These are phyloP conservation scores for Sphagnum tenellum DNA, from an alignment of 225 moss, liverwort and hornwort genomes.

Conservation along the genomic window DNA sequence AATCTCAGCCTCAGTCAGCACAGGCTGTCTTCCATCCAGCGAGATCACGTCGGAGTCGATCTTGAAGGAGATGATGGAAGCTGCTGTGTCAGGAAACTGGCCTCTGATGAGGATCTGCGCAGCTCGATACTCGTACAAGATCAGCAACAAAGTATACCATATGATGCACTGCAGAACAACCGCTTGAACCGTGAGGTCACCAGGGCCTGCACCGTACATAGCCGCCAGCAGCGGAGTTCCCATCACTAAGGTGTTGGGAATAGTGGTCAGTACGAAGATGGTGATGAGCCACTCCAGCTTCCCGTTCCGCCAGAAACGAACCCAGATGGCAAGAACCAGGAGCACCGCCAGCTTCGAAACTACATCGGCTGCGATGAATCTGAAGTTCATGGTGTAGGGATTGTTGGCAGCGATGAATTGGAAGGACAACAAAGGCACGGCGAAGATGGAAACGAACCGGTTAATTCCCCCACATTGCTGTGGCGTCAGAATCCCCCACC, in stretches of 20 bases:
- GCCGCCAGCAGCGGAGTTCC: conserved; percentile 83
- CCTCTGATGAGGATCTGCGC: conserved; percentile 79
- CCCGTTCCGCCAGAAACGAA: conserved; percentile 59
- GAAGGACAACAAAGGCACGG: conserved; percentile 89
- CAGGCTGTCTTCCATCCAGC: conserved; percentile 77
- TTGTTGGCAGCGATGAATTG: conserved; percentile 90
- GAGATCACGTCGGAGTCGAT: conserved; percentile 94
- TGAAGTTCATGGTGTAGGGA: conserved; percentile 81
- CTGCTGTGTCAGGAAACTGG: conserved; percentile 86
- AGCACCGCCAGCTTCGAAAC: conserved; percentile 66
- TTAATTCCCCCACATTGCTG: conserved; percentile 96
- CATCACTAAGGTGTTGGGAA: conserved; percentile 96
- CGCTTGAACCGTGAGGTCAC: conserved; percentile 64
- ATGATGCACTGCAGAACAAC: conserved; percentile 88
- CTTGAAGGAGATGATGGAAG: conserved; percentile 83
- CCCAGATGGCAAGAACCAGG: conserved; percentile 55
- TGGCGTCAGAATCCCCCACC: conserved; percentile 91
- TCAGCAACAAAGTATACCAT: conserved; percentile 84
- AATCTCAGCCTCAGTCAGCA: conserved; percentile 78
- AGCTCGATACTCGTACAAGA: conserved; percentile 88
- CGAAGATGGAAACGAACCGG: conserved; percentile 90
- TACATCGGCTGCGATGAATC: conserved; percentile 77
- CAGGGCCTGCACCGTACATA: conserved; percentile 80
- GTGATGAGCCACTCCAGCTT: conserved; percentile 96
- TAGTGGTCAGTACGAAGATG: conserved; percentile 78